Base-by-base conservation (phyloP, 164 flowering plant species). In the Cinnamomum chago region DNA sequence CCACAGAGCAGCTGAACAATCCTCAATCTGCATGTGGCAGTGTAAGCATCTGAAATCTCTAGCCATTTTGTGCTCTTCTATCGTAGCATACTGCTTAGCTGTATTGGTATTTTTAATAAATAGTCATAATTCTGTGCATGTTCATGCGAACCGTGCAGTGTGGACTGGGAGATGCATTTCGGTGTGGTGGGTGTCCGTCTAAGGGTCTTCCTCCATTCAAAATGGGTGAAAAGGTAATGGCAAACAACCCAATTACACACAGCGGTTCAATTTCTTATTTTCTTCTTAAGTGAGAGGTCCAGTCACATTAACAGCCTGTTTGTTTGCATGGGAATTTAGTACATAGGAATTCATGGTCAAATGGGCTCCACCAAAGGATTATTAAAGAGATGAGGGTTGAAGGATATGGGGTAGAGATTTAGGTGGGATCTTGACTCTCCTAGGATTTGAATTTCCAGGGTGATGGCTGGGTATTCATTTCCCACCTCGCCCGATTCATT, bases 161-260 rank as follows among this genome's bases (percentile, higher is more conserved):
- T 84, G 98, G 98, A 27, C 84, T 95, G 25, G 99, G 99, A 22
- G 99, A 95, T 89, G 99, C 99, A 67, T 95, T 95, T 72, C 89
- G 99, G 60, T 95, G 99, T 81, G 33, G 91, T 68, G 86, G 94
- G 50, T 95, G 98, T 78, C 99, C 99, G 47, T 95, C 90, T 81
- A 93, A 87, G 84, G 99, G 99, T 78, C 93, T 92, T 58, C 93
- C 97, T 71, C 84, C 95, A 69, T 95, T 95, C 80, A 89, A 94
- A 76, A 77, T 87, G 70, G 99, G 99, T 0, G 98, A 95, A 74
- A 95, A 94, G 99, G 99, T 95, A 80, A 65, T 52, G 9, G 2
- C 0, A 71, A 24, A 47, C 50, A 22, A 40, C 47, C 47, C 47
- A 40, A 40, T 40, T 40, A 40, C 47, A 40, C 47, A 9, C 11